Evolutionary conservation across 139 green algal species (phyloP).

Genomic region (Auxenochlorella pyrenoidosa): DNA sequence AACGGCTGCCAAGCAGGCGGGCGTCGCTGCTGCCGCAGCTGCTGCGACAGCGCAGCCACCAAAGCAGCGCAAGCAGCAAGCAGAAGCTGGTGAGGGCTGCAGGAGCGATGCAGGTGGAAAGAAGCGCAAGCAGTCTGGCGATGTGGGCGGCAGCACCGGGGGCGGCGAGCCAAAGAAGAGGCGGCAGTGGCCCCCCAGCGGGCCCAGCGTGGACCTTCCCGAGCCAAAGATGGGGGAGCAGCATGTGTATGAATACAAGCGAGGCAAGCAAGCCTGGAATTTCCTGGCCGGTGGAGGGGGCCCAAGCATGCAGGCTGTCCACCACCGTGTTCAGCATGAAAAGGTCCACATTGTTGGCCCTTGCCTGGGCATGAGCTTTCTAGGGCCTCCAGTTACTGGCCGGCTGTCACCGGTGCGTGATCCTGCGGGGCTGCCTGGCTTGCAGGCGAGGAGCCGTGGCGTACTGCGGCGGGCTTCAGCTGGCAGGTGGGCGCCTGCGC

Average conservation of each 20-base stretch:
- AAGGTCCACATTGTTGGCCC: too few relatives aligned
- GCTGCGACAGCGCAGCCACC: background rate
- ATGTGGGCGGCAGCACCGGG: background rate
- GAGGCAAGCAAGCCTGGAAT: background rate
- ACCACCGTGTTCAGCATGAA: too few relatives aligned
- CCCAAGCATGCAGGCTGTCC: too few relatives aligned
- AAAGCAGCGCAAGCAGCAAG: background rate
- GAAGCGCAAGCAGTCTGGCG: background rate
- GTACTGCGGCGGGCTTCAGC: slow-evolving; percentile 14
- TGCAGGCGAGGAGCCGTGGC: slow-evolving; percentile 46
- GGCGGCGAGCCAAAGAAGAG: background rate
- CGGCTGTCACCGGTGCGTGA: too few relatives aligned
- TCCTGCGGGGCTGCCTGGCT: too few relatives aligned
- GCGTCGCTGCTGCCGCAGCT: background rate
- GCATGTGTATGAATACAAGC: slow-evolving; percentile 3
- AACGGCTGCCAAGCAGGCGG: background rate
- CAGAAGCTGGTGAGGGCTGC: background rate
- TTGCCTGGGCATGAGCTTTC: too few relatives aligned
- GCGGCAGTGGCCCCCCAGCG: background rate
- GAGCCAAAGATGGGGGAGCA: background rate
- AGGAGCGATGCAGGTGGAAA: background rate
- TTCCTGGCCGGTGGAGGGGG: background rate
- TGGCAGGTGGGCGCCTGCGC: background rate
- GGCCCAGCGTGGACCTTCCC: background rate
- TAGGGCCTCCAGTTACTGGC: too few relatives aligned